A percentile compares a stretch with the other conserved stretches of the same genome.
phyloP scores from a whole-genome alignment of 768 basidiomycete species.

The Xerocomellus chrysenteron region DNA sequence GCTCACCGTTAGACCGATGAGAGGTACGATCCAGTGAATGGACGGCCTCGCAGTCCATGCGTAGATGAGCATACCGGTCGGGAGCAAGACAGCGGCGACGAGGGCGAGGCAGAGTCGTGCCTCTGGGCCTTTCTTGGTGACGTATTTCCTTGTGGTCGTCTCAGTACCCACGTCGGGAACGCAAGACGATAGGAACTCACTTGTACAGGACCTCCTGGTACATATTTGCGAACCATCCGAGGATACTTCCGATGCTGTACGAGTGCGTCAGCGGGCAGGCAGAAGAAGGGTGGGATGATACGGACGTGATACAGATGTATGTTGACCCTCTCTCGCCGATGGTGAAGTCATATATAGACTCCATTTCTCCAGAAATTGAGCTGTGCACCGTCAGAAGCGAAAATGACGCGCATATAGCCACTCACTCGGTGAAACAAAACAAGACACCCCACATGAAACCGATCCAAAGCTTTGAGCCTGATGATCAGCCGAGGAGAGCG shows the following conservation, averaged over 20 bases:
- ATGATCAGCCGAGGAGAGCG: slow-evolving; percentile 1
- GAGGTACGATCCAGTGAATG: slow-evolving; percentile 58
- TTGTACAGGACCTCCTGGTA: slow-evolving; percentile 52
- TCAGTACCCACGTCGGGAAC: not conserved
- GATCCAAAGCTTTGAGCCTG: slow-evolving; percentile 54
- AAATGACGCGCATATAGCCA: not conserved
- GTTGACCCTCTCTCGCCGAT: slow-evolving; percentile 57
- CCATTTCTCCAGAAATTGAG: slow-evolving; percentile 57
- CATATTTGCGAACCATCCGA: slow-evolving; percentile 47
- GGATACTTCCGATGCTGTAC: slow-evolving; percentile 51
- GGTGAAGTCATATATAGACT: slow-evolving; percentile 56
- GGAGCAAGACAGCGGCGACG: slow-evolving; percentile 51
- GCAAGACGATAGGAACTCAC: slow-evolving; percentile 30
- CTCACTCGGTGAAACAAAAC: slow-evolving; percentile 64
- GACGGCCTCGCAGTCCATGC: slow-evolving; percentile 60
- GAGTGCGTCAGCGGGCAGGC: not conserved
- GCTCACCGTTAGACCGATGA: slow-evolving; percentile 28
- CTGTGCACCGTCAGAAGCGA: slow-evolving; percentile 30
- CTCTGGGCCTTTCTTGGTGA: slow-evolving; percentile 43
- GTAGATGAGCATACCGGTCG: slow-evolving; percentile 67
- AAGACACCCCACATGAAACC: slow-evolving; percentile 77
- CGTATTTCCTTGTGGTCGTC: slow-evolving; percentile 26
- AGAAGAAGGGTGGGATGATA: not conserved
- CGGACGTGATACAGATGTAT: slow-evolving; percentile 58
- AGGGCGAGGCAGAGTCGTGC: slow-evolving; percentile 62